Conservation (phyloP, 2,329 filamentous ascomycete species). For the Fusarium armeniacum region DNA sequence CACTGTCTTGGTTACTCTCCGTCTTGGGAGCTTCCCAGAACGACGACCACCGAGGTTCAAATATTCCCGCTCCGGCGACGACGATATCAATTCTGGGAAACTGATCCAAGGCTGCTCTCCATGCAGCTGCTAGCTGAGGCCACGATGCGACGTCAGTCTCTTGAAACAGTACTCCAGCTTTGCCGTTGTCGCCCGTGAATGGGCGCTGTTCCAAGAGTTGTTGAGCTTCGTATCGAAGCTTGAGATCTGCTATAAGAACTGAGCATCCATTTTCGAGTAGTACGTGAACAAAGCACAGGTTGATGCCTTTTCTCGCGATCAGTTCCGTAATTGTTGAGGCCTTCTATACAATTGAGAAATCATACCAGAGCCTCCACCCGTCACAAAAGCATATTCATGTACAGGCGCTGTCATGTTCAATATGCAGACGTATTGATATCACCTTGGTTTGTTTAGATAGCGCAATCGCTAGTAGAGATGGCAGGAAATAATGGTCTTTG, state of each 20-base stretch:
- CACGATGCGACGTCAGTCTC: slow-evolving; percentile 56
- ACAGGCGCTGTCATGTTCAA: slow-evolving; percentile 47
- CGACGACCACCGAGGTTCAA: slow-evolving; percentile 55
- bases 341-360: not conserved
- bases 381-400: slow-evolving; percentile 42
- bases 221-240: slow-evolving; percentile 54
- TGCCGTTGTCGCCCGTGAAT: slow-evolving; percentile 35
- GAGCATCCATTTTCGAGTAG: slow-evolving; percentile 56
- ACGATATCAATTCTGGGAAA: slow-evolving; percentile 56
- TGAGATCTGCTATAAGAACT: slow-evolving; percentile 56
- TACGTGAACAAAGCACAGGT: slow-evolving; percentile 53
- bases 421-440: not conserved
- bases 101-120: slow-evolving; percentile 46
- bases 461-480: not conserved
- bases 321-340: not conserved
- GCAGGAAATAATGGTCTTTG: no score
- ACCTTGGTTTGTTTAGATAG: no score
- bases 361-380: slow-evolving; percentile 45
- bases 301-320: slow-evolving; percentile 52
- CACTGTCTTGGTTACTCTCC: slow-evolving; percentile 48
- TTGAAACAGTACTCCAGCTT: slow-evolving; percentile 54
- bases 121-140: slow-evolving; percentile 53
- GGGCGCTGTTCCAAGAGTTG: slow-evolving; percentile 52
- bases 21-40: slow-evolving; percentile 57
- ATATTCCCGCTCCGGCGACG: slow-evolving; percentile 56